Evolutionary conservation across 768 basidiomycete genomes (phyloP), one percentile per base, ranked within the genome.

Genomic region (Phaeolepiota aurea): DNA sequence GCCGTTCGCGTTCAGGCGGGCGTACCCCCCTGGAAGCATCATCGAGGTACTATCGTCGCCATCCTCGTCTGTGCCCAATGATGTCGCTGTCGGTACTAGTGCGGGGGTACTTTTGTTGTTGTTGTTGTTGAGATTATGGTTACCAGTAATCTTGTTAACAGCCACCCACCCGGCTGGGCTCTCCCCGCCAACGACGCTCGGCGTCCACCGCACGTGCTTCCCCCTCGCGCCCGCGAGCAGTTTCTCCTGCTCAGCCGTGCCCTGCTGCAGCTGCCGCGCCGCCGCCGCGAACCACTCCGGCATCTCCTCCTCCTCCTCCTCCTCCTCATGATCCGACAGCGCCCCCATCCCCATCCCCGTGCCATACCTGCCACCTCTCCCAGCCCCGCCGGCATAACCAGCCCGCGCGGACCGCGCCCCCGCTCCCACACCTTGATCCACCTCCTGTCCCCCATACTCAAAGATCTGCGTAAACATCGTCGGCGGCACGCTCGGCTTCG

Each of bases 401-500:
- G 9, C 28, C 28, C 28, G 9, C 28, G 28, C 10, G 10, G 9
- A 10, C 28, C 14, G 10, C 28, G 10, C 14, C 28, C 14, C 10
- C 9, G 28, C 28, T 31, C 28, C 50, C 12, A 48, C 56, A 10
- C 44, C 46, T n/a, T 41, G 46, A 2, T 48, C 49, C 2, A 38
- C 46, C 7, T 48, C 48, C 4, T 48, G 51, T n/a, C 45, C 48
- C 2, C 45, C 59, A 38, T 60, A 66, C 16, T 60, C 54, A 40
- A 69, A 55, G 42, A 70, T 64, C 1, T 57, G 55, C 16, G 62
- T 50, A 46, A 58, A 71, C 52, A 58, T 59, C 35, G 56, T 54
- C 9, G 60, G 48, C 9, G 66, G 62, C 12, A 61, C 57, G 39
- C 63, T 67, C 2, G 69, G 69, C 43, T 65, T 67, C 2, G 68